phyloP scores from a whole-genome alignment of 768 basidiomycete species.

The Lactifluus subvellereus region DNA sequence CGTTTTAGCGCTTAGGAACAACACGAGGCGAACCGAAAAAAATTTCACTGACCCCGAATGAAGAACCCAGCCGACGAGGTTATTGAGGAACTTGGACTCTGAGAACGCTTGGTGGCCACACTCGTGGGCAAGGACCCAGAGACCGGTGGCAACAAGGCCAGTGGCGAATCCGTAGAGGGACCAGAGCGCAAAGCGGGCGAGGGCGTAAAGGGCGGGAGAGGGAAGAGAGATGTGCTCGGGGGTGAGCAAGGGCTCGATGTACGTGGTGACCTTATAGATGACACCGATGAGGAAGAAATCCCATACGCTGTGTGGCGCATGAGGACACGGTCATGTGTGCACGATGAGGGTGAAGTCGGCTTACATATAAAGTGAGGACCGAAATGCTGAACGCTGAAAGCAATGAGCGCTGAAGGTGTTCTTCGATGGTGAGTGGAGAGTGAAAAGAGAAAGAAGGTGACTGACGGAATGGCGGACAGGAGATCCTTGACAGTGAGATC shows the following conservation, averaged over 20 bases:
- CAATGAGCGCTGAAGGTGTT: constrained; percentile 60
- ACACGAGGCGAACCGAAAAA: constrained; percentile 3
- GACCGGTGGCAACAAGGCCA: constrained; percentile 84
- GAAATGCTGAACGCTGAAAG: constrained; percentile 82
- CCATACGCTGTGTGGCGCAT: constrained; percentile 48
- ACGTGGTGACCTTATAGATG: constrained; percentile 62
- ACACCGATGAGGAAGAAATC: constrained; percentile 65
- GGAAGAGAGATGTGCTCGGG: constrained; percentile 51
- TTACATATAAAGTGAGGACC: constrained; percentile 74
- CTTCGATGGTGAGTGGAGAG: not conserved
- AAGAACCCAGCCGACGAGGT: constrained; percentile 85
- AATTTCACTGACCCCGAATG: constrained; percentile 68
- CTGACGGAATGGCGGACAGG: constrained; percentile 76
- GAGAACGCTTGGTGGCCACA: constrained; percentile 97
- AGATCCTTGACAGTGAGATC: constrained; percentile 86
- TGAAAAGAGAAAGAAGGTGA: constrained; percentile 22
- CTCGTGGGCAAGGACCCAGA: constrained; percentile 94
- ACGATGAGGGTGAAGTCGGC: constrained; percentile 25
- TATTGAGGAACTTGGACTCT: constrained; percentile 85
- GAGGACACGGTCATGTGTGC: constrained; percentile 15
- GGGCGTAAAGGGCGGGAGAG: constrained; percentile 54
- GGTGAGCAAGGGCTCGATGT: constrained; percentile 57
- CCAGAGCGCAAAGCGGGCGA: constrained; percentile 66
- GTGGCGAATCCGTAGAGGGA: constrained; percentile 72
- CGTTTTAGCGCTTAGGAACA: constrained; percentile 1